Evolutionary conservation across 208 protist genomes (phyloP), one percentile per base, ranked within the genome.

Genomic region (Strigomonas oncopelti): DNA sequence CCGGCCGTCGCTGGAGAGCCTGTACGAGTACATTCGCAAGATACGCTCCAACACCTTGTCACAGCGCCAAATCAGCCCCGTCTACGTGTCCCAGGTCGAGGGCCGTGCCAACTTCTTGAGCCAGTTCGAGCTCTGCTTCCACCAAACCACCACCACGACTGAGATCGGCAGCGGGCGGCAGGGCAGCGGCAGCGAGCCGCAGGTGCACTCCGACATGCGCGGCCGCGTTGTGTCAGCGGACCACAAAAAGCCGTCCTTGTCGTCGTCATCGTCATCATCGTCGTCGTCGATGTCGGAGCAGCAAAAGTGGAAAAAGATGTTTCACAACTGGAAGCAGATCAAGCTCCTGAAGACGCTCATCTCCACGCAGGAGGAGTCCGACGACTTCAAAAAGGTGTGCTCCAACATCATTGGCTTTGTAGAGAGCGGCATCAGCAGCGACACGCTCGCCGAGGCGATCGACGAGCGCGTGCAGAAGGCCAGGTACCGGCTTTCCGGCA

Each of bases 301-400:
- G 51, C 59, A 84, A 38, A 84, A 84, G 53, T 97, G 92, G 90
- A 82, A 80, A 52, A 72, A 69, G 46, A 77, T 94, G 52, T 96
- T 96, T 70, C 83, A 84, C 55, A 84, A 62, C 59, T 97, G 92
- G 90, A 94, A 93, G 46, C 60, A 78, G 2, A 69, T 93, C 58
- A 71, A 86, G 18, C 67, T 83, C 29, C 65, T 94, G 11, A 91
- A 93, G 69, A 81, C 81, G 36, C 80, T 91, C 61, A 74, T 88
- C 55, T 77, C 79, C 11, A 72, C 87, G n/a, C 83, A 83, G 22
- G 71, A 83, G 63, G 80, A 92, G 29, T 65, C 46, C 29, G 81
- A 82, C 22, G 69, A 46, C 25, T 65, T 38, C 34, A 53, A 74
- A 56, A 74, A 77, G 20, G 38, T 77, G 22, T 70, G 61, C 45